Base-by-base conservation (phyloP, 192 early-diverging fungal genomes). In the Coemansia sp. region DNA sequence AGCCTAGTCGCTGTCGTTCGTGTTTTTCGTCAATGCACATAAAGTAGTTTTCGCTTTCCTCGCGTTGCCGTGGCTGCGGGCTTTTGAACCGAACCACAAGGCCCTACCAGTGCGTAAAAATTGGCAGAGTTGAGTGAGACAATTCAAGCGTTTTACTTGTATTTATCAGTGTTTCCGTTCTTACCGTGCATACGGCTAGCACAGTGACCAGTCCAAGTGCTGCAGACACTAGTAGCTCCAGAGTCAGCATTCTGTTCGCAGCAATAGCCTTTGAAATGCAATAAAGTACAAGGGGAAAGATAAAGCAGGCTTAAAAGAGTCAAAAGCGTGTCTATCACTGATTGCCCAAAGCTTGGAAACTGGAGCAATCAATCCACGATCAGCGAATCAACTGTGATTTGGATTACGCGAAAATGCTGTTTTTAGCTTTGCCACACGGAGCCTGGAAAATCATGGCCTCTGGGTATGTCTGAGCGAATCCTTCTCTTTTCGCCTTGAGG, bases 11-110 rank as follows among this genome's bases (percentile, higher is more conserved):
- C 63, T 11, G 69, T 9, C 66, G 69, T 60, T 11, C 62, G 69
- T 62, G 59, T 49, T 65, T 72, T 51, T 65, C 67, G 65, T 79
- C 73, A 5, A 75, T 75, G 60, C 69, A 54, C 27, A 66, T 19
- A 35, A 62, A 75, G 73, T 72, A 75, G 66, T 81, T 81, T 59
- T 81, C 78, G 78, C 78, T 81, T 24, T 75, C 72, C 6, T 72
- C 59, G n/a, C 73, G 78, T n/a, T 21, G 10, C 35, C 78, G 72
- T 41, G 78, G 78, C 41, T 62, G 39, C n/a, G 78, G 78, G 32
- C 72, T 75, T 41, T 69, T 72, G 64, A 69, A 75, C 58, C 56
- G 66, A 23, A 81, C 69, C 15, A 75, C 69, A 43, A 81, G 59
- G 1, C 63, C 69, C 69, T 71, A 35, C 1, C 21, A 21, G 21